A percentile compares a stretch with the other conserved stretches of the same genome.
Evolutionary conservation across 73 alveolate species (phyloP).

Genomic region (Breviolum minutum): DNA sequence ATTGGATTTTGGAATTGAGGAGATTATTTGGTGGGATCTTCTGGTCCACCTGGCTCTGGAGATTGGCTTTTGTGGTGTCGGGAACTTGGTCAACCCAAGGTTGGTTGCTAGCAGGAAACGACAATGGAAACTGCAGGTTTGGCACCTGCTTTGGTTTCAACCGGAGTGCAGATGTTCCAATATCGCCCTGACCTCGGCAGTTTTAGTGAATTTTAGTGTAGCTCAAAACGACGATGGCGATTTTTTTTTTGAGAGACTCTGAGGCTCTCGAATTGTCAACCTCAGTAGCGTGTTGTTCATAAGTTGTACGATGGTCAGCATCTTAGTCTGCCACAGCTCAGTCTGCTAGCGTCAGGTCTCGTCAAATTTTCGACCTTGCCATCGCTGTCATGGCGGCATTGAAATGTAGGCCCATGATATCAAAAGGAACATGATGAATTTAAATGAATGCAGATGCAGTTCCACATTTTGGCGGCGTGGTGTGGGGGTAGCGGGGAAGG

Average conservation of each 20-base stretch:
- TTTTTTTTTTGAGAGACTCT: not conserved
- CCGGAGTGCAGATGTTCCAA: slow-evolving; percentile 89
- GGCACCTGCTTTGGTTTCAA: slow-evolving; percentile 74
- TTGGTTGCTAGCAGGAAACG: not conserved
- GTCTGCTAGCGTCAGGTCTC: not conserved
- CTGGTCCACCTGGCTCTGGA: slow-evolving; percentile 55
- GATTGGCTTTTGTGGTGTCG: slow-evolving; percentile 57
- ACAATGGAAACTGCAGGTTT: slow-evolving; percentile 1
- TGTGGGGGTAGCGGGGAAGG: too few species aligned
- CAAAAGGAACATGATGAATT: too few species aligned
- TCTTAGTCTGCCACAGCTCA: not conserved
- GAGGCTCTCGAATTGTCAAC: slow-evolving; percentile 53
- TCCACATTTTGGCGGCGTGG: too few species aligned
- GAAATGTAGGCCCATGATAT: too few species aligned
- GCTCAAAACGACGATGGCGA: not conserved
- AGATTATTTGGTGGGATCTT: slow-evolving; percentile 59
- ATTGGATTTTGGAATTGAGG: slow-evolving; percentile 3
- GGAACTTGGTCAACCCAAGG: not conserved
- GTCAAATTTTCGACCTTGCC: too few species aligned
- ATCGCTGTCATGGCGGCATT: too few species aligned
- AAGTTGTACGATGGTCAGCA: not conserved
- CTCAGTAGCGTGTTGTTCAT: slow-evolving; percentile 72
- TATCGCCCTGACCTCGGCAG: slow-evolving; percentile 19
- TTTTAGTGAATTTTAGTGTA: not conserved
- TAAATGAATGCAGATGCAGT: too few species aligned